Conservation (phyloP, 257 asterid species). For the Verbena officinalis region DNA sequence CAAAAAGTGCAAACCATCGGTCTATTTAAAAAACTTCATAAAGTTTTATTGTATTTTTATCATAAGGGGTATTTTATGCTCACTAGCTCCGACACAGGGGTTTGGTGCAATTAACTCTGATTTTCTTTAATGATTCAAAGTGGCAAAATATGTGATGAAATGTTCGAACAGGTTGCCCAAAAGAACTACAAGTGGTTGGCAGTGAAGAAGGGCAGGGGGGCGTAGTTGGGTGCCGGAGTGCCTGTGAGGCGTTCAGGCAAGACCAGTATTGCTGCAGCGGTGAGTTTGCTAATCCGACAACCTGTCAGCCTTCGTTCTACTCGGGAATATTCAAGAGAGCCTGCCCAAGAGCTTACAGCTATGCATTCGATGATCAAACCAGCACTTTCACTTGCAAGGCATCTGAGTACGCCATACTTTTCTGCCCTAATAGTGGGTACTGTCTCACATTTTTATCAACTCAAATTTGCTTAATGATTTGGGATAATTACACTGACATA, state of each 20-base stretch:
- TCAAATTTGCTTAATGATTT: neutral
- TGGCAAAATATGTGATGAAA: conserved; percentile 12
- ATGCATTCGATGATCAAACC: conserved; percentile 76
- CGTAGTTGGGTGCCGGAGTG: conserved; percentile 87
- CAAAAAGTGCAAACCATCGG: no score
- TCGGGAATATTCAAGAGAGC: conserved; percentile 71
- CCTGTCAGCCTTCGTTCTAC: conserved; percentile 78
- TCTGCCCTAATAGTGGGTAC: conserved; percentile 66
- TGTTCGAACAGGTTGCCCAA: conserved; percentile 69
- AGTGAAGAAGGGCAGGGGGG: conserved; percentile 46
- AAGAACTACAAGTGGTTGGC: conserved; percentile 78
- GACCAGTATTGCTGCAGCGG: conserved; percentile 89
- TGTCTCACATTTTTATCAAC: neutral
- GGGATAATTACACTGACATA: no score
- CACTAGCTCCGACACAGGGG: no score
- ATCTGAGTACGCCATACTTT: conserved; percentile 43
- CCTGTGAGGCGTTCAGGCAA: conserved; percentile 73
- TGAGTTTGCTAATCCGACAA: conserved; percentile 73
- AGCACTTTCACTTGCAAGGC: conserved; percentile 94
- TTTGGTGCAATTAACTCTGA: no score
- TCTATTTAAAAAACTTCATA: no score
- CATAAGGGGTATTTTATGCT: no score
- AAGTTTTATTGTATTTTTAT: no score
- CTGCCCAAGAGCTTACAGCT: conserved; percentile 81
- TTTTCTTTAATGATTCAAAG: no score